Base-by-base conservation (phyloP, 2,329 filamentous ascomycete genomes). In the Penicillium sp. region DNA sequence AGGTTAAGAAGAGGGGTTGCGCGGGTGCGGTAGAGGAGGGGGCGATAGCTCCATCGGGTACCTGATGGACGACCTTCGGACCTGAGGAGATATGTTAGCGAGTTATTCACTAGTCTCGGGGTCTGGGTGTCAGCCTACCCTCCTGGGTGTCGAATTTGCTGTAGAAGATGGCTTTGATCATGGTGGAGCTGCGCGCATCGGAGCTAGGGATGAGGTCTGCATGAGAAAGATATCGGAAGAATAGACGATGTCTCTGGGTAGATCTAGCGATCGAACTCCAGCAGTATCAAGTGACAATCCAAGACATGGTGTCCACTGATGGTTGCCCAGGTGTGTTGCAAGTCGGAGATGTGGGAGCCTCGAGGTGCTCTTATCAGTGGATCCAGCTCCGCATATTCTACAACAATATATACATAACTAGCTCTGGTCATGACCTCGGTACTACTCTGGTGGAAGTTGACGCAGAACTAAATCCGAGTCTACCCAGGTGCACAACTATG, bases 1-100 rank as follows among this genome's bases (percentile, higher is more conserved):
- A 97, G 71, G 90, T 84, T 65, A 96, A 82, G 55, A 95, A 82
- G 3, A 86, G 84, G 77, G 75, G 64, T 75, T 81, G 58, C 68
- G 68, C 55, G 61, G 72, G 69, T 29, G 76, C 66, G 52, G 75
- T 76, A 52, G 58, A 68, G 56, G 63, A 72, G 33, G 73, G 71
- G 9, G 72, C 72, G 56, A 85, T 80, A 49, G 79, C 78, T 60
- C 80, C 80, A 53, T 81, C 75, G 20, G 82, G 82, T 50, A 84
- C 81, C 71, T 84, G 82, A 64, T 84, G 81, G 44, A 84, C 76
- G 53, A 84, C 80, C 63, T 80, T 81, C 25, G 80, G 80, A 25
- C 81, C 81, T 84, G 53, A 28, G 33, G 27, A 31, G 23, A 40
- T 23, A 20, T 28, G 48, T 55, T 37, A 54, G 32, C 37, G n/a